A percentile compares a stretch with the other conserved stretches of the same genome.
Conservation (phyloP, 352 stramenopile genomes). For the Elongisporangium senticosum region DNA sequence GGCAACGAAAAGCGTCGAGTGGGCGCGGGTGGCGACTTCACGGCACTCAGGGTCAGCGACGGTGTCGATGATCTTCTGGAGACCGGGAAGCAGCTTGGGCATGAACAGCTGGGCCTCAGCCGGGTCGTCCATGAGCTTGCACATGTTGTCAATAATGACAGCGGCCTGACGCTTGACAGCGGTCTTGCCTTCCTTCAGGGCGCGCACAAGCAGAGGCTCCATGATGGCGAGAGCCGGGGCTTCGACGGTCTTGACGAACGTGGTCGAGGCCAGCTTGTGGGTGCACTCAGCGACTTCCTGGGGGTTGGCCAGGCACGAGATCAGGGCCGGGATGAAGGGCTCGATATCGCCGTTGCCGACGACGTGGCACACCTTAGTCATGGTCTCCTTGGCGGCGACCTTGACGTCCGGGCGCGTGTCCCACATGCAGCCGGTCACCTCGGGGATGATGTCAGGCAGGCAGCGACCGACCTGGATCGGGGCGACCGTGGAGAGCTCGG, state of each 20-base stretch:
- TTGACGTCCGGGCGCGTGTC: slow-evolving; percentile 99
- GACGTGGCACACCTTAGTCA: slow-evolving; percentile 94
- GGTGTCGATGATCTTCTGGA: slow-evolving; percentile 95
- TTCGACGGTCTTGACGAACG: slow-evolving; percentile 98
- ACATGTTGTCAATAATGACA: slow-evolving; percentile 99
- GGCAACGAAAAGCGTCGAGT: slow-evolving; percentile 92
- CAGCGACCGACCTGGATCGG: slow-evolving; percentile 93
- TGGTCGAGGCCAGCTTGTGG: slow-evolving; percentile 97
- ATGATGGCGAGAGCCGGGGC: slow-evolving; percentile 95
- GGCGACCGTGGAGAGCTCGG: slow-evolving; percentile 87
- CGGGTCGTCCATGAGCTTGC: slow-evolving; percentile 97
- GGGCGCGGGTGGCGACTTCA: slow-evolving; percentile 91
- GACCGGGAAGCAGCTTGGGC: slow-evolving; percentile 94
- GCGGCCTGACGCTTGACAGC: slow-evolving; percentile 96
- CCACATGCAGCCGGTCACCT: slow-evolving; percentile 98
- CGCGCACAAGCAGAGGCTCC: slow-evolving; percentile 95
- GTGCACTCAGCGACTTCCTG: slow-evolving; percentile 98
- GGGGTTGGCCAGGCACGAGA: slow-evolving; percentile 96
- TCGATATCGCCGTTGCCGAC: slow-evolving; percentile 99
- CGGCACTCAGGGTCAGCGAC: slow-evolving; percentile 97
- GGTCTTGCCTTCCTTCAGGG: slow-evolving; percentile 94
- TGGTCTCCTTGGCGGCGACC: slow-evolving; percentile 90
- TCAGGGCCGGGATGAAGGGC: slow-evolving; percentile 97
- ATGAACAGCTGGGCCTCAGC: slow-evolving; percentile 97
- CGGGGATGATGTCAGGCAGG: slow-evolving; percentile 96